These are phyloP conservation scores for Ascobolus immersus DNA, from an alignment of 495 filamentous ascomycete genomes.

Conservation along the genomic window DNA sequence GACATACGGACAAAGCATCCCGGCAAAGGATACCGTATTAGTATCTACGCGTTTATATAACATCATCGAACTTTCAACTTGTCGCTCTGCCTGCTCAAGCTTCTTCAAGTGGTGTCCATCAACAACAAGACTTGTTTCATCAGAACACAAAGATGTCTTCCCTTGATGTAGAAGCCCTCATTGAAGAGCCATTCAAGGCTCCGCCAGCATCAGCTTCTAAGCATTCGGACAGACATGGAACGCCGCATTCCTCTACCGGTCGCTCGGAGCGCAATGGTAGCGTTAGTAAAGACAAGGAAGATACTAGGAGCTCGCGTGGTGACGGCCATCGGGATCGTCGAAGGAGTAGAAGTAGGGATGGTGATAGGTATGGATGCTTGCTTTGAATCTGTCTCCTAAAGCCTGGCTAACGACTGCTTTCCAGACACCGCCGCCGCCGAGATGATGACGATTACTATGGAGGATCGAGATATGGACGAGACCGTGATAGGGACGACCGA, in stretches of 20 bases:
- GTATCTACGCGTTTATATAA: too few species aligned
- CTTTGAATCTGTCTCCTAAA: neutral
- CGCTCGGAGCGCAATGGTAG: conserved; percentile 13
- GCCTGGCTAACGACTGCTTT: conserved; percentile 5
- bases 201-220: conserved; percentile 20
- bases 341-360: conserved; percentile 25
- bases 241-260: conserved; percentile 19
- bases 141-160: conserved; percentile 42
- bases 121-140: conserved; percentile 9
- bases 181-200: conserved; percentile 33
- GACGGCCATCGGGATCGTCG: conserved; percentile 24
- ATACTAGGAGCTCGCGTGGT: conserved; percentile 23
- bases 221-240: conserved; percentile 28
- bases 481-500: conserved; percentile 33
- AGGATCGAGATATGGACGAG: conserved; percentile 32
- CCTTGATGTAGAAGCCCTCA: conserved; percentile 77
- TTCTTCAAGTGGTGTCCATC: too few species aligned
- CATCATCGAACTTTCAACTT: too few species aligned
- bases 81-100: too few species aligned
- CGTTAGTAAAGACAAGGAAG: conserved; percentile 16
- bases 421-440: conserved; percentile 11
- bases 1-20: too few species aligned
- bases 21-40: too few species aligned
- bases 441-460: conserved; percentile 28
- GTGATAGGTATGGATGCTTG: conserved; percentile 15